phyloP scores from a whole-genome alignment of 1,284 basidiomycete genomes.

The Trichosporon faecale region DNA sequence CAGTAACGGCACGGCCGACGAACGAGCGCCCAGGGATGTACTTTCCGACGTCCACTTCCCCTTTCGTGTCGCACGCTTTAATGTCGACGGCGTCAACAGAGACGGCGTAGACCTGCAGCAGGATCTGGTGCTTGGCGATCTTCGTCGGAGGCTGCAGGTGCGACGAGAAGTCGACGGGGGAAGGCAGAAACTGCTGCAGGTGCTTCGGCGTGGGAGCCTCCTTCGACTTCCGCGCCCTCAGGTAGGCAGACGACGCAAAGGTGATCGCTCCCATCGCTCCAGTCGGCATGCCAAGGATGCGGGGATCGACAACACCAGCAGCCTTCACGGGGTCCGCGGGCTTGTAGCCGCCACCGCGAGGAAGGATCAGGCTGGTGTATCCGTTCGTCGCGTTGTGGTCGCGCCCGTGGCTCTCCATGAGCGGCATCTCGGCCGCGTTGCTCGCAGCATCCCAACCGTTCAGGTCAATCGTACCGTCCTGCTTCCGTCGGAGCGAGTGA shows the following conservation, averaged over 20 bases:
- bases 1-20: conserved; percentile 72
- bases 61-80: conserved; percentile 59
- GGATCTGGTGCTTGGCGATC: conserved; percentile 63
- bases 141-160: conserved; percentile 71
- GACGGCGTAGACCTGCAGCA: conserved; percentile 82
- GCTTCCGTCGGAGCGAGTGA: conserved; percentile 11
- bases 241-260: conserved; percentile 29
- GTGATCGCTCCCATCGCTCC: conserved; percentile 81
- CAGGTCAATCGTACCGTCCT: background rate
- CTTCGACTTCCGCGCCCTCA: conserved; percentile 14
- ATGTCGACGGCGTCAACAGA: conserved; percentile 71
- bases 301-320: conserved; percentile 61
- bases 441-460: conserved; percentile 1
- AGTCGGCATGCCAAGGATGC: conserved; percentile 69
- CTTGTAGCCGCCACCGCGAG: conserved; percentile 57
- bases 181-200: conserved; percentile 49
- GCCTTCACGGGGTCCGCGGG: conserved; percentile 46
- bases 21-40: conserved; percentile 73
- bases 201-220: conserved; percentile 53
- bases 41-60: conserved; percentile 43
- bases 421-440: conserved; percentile 1
- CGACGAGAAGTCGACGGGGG: conserved; percentile 60
- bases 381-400: conserved; percentile 28
- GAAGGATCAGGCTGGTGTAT: conserved; percentile 61
- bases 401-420: conserved; percentile 41